These are phyloP conservation scores for Candida frijolesensis DNA, from an alignment of 1,139 yeast species.

Conservation along the genomic window DNA sequence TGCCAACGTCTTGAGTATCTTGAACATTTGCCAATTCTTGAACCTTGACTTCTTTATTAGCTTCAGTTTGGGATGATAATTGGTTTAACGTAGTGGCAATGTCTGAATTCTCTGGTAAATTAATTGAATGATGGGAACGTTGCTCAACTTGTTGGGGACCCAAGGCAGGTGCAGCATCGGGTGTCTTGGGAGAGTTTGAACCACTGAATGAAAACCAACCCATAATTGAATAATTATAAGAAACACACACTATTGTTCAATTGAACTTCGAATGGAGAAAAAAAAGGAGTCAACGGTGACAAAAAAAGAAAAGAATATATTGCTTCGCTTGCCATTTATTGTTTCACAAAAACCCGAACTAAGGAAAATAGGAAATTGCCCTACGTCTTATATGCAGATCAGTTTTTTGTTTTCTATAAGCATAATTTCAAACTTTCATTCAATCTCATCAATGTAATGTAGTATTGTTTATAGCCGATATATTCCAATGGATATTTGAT, in stretches of 20 bases:
- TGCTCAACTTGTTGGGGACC: slow-evolving; percentile 32
- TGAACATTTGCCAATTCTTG: slow-evolving; percentile 3
- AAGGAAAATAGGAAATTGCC: neutral
- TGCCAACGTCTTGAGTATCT: slow-evolving; percentile 11
- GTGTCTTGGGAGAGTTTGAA: slow-evolving; percentile 4
- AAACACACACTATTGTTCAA: neutral
- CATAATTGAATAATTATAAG: slow-evolving; percentile 7
- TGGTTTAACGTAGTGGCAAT: slow-evolving; percentile 42
- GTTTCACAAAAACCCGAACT: neutral
- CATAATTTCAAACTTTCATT: slow-evolving; percentile 35
- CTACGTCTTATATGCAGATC: neutral
- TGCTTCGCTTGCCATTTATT: neutral
- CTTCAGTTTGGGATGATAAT: slow-evolving; percentile 3
- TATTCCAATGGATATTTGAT: slow-evolving; percentile 13
- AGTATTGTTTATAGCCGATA: slow-evolving; percentile 32
- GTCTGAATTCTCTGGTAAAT: slow-evolving; percentile 28
- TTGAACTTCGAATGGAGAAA: neutral
- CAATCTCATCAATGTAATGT: slow-evolving; percentile 32
- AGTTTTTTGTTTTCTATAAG: slow-evolving; percentile 19
- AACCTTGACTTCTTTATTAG: slow-evolving; percentile 9
- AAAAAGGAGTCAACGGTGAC: neutral
- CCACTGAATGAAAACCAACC: slow-evolving; percentile 17
- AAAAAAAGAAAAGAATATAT: neutral
- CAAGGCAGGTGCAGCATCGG: slow-evolving; percentile 1
- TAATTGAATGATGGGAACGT: slow-evolving; percentile 35